A percentile compares a stretch with the other conserved stretches of the same genome.
These are phyloP conservation scores for Cavenderia fasciculata DNA, from an alignment of 78 protist genomes.

Conservation along the genomic window DNA sequence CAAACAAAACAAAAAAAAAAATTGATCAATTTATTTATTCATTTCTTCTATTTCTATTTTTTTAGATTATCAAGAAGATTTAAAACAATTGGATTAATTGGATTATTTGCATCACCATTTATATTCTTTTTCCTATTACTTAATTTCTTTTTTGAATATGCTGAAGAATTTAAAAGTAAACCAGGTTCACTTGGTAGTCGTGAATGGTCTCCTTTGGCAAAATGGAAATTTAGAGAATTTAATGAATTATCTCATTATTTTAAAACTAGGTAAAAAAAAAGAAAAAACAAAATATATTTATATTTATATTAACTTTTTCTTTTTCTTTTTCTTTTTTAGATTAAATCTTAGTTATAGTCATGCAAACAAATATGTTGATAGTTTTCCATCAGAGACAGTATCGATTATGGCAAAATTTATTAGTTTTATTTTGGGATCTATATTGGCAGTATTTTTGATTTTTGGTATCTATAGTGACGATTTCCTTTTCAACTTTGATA, in stretches of 20 bases:
- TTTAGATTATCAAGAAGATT: conserved; percentile 75
- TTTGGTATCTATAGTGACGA: conserved; percentile 75
- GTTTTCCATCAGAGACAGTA: conserved; percentile 67
- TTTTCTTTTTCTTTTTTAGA: conserved; percentile 11
- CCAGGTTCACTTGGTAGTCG: conserved; percentile 85
- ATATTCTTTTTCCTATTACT: conserved; percentile 78
- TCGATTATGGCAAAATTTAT: conserved; percentile 59
- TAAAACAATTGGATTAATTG: conserved; percentile 60
- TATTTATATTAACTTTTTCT: not conserved
- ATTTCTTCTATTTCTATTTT: not conserved
- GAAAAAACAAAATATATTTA: not conserved
- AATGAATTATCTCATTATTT: conserved; percentile 92
- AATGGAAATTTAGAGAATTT: conserved; percentile 89
- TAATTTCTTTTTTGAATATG: conserved; percentile 86
- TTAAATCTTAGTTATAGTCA: conserved; percentile 66
- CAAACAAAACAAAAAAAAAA: not conserved
- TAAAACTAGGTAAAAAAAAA: conserved; percentile 32
- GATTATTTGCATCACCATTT: conserved; percentile 87
- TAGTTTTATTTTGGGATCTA: conserved; percentile 74
- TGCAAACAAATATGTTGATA: conserved; percentile 75
- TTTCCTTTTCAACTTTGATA: conserved; percentile 64
- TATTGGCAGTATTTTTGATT: conserved; percentile 64
- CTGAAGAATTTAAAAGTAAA: conserved; percentile 84
- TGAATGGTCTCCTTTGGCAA: conserved; percentile 88
- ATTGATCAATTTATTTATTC: not conserved